Base-by-base conservation (phyloP, 495 filamentous ascomycete species). In the Penicillium bovifimosum region DNA sequence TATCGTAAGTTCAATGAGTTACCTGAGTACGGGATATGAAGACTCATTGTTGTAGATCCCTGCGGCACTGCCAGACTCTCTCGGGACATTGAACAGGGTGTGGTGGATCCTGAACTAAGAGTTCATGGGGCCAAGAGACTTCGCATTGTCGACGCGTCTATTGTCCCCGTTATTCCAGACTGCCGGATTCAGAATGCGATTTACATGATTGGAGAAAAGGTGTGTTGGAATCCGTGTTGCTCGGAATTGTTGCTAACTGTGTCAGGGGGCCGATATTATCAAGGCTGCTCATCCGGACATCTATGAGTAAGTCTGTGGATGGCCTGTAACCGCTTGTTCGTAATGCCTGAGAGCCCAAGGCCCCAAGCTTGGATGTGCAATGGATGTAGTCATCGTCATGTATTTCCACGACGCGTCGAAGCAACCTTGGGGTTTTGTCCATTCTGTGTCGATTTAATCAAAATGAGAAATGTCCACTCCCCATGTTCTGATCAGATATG, bases 31-130 rank as follows among this genome's bases (percentile, higher is more conserved):
- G n/a, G 20, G 34, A 31, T 6, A 7, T 6, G 29, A 31, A 1
- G 29, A 36, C n/a, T n/a, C 13, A 13, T 34, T 34, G 2, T 36
- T 16, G 2, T 16, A 36, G 78, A 80, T 58, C 79, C 79, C 11
- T 82, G 76, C 41, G 79, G 80, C 29, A 79, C 74, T 10, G 58
- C 67, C 4, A 74, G 80, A 39, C 65, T 84, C 36, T 68, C 70
- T 26, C 76, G 76, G 61, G 62, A 62, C 51, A 74, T 82, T 53
- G 29, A 64, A 6, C 66, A 80, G 42, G 80, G 44, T 9, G 79
- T 78, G 0, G 79, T 82, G 14, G 78, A 81, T 52, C 44, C 62
- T 24, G 57, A 68, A 48, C 74, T 82, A n/a, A 70, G 68, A 47
- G 79, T 84, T 8, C 74, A 78, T 42, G 80, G 79, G 1, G 61